Conservation (phyloP, 139 green algal genomes). For the Tetraselmis chui region DNA sequence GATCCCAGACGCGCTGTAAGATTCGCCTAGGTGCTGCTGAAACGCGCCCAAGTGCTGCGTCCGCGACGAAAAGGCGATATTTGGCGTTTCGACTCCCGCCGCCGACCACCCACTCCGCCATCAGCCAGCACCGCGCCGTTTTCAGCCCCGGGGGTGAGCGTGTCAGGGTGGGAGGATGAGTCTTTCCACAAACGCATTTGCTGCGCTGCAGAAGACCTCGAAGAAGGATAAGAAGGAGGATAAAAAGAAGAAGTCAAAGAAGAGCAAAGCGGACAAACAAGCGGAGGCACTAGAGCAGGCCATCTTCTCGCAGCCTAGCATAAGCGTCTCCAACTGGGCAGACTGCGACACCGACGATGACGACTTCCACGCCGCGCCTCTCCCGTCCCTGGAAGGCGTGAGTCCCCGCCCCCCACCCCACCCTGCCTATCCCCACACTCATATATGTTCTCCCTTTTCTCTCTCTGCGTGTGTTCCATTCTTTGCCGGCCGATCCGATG, state of each 20-base stretch:
- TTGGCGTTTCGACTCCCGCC: no score
- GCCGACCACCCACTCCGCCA: no score
- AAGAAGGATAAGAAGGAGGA: constrained; percentile 31
- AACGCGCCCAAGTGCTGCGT: no score
- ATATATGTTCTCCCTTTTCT: no score
- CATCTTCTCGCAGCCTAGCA: constrained; percentile 34
- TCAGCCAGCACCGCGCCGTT: no score
- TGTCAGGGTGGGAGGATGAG: no score
- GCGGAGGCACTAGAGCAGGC: constrained; percentile 37
- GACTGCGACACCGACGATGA: constrained; percentile 39
- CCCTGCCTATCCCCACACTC: background rate
- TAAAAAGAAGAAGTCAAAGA: constrained; percentile 28
- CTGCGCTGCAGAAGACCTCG: constrained; percentile 26
- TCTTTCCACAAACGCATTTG: constrained; percentile 31
- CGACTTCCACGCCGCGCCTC: constrained; percentile 5
- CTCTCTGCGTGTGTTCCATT: no score
- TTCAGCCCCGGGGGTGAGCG: no score
- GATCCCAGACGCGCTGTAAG: no score
- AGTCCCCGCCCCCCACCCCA: background rate
- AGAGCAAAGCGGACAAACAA: constrained; percentile 26
- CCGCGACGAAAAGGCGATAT: no score
- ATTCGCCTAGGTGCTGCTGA: no score
- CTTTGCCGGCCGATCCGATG: no score
- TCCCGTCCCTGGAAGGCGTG: background rate
- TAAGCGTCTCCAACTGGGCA: constrained; percentile 31